Evolutionary conservation across 1,139 yeast genomes (phyloP), one percentile per base, ranked within the genome.

Genomic region (Magnusiomyces suaveolens): DNA sequence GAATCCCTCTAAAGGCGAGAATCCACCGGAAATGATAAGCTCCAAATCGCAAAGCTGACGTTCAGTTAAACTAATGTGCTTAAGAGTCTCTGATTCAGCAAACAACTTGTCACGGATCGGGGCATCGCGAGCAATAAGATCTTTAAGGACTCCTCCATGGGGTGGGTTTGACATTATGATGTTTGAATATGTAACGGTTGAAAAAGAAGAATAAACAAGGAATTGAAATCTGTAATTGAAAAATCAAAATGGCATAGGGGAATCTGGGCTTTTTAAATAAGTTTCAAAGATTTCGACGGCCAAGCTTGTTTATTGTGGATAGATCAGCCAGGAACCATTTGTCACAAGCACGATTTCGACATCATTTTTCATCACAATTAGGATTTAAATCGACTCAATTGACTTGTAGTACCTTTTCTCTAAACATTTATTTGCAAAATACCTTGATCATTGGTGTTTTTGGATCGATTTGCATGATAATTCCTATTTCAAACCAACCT

Each of bases 1-100:
- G 73, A 90, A 90, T 1, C 97, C 97, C 55, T 81, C 80, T 63
- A 90, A 77, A 48, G 97, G 97, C 50, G 96, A 87, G 69, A 90
- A 90, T 3, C 97, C 97, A 70, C 97, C 97, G 64, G 85, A 86
- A 61, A 90, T 75, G 66, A 90, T 87, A 70, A 90, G 78, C 73
- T 90, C 97, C 67, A 90, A 75, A 71, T 90, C 97, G 72, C 97
- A 90, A 58, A 90, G 76, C 70, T 90, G 97, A 69, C 97, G 84
- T 60, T 83, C 92, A 26, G 95, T 84, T 62, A 90, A 76, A 23
- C 72, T 73, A 56, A 85, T 71, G 46, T 80, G 73, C 36, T 79
- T 75, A 55, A 84, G 76, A 8, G 77, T 65, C 51, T 74, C 72
- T 26, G 83, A 74, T 71, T 88, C 94, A 39, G 75, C 66, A 52